A percentile compares a stretch with the other conserved stretches of the same genome.
These are phyloP conservation scores for Starmerella bombi DNA, from an alignment of 805 yeast species.

Conservation along the genomic window DNA sequence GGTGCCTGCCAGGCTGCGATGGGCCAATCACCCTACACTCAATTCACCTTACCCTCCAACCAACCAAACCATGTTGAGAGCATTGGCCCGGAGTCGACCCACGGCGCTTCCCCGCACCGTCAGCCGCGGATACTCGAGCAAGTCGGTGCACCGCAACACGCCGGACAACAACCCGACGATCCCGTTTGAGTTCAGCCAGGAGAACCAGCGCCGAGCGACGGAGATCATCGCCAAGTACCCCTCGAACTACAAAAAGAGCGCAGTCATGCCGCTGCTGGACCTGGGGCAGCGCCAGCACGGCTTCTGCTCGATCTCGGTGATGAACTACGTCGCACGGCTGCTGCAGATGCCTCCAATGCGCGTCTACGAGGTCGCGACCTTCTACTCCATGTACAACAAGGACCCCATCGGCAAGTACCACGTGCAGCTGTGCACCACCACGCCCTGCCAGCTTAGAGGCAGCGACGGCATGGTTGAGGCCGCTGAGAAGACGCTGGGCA, in stretches of 20 bases:
- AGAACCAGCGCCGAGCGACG: constrained; percentile 54
- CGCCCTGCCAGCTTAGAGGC: constrained; percentile 78
- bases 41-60: not conserved
- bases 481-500: constrained; percentile 43
- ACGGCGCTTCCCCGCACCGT: not conserved
- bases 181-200: constrained; percentile 59
- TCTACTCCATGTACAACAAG: constrained; percentile 83
- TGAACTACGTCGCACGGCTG: constrained; percentile 78
- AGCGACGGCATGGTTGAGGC: constrained; percentile 69
- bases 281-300: constrained; percentile 81
- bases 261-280: constrained; percentile 76
- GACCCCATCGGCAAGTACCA: constrained; percentile 75
- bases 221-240: constrained; percentile 70
- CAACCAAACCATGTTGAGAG: not conserved
- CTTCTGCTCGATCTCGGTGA: constrained; percentile 71
- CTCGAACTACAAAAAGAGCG: constrained; percentile 73
- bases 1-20: too few species aligned
- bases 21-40: not conserved
- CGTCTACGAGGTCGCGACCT: constrained; percentile 84
- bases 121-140: constrained; percentile 8
- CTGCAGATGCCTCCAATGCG: constrained; percentile 89
- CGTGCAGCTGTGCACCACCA: constrained; percentile 76
- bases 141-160: constrained; percentile 55
- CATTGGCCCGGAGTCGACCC: too few species aligned
- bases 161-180: constrained; percentile 50